Percentiles rank a stretch among this genome's conserved stretches.
Evolutionary conservation across 768 basidiomycete species (phyloP).

Genomic region (Gelatoporia subvermispora): DNA sequence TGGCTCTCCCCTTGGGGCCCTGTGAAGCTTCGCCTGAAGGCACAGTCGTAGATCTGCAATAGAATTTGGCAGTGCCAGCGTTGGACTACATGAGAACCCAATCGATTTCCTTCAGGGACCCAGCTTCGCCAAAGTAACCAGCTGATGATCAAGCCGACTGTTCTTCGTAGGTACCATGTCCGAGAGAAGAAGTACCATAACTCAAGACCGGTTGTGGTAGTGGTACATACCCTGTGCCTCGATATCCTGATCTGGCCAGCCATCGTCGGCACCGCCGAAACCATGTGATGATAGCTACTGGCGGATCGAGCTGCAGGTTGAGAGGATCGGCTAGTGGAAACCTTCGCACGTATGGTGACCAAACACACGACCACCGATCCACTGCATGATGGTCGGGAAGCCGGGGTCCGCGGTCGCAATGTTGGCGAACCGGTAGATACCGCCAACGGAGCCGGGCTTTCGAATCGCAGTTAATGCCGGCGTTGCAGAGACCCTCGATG

Average conservation of each 20-base stretch:
- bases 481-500: constrained; percentile 71
- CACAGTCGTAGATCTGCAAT: too few relatives aligned
- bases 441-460: constrained; percentile 98
- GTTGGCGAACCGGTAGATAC: constrained; percentile 94
- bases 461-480: constrained; percentile 92
- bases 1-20: too few relatives aligned
- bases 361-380: constrained; percentile 98
- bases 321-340: constrained; percentile 92
- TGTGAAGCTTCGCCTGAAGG: too few relatives aligned
- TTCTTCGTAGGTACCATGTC: too few relatives aligned
- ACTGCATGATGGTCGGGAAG: constrained; percentile 96
- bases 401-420: constrained; percentile 92
- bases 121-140: too few relatives aligned
- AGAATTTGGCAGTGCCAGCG: too few relatives aligned
- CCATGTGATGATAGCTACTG: constrained; percentile 86
- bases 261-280: constrained; percentile 90
- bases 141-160: too few relatives aligned
- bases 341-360: constrained; percentile 99
- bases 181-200: too few relatives aligned
- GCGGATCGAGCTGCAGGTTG: constrained; percentile 88
- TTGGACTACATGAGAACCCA: too few relatives aligned
- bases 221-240: too few relatives aligned
- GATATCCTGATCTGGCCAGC: constrained; percentile 97
- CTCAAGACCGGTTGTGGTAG: too few relatives aligned
- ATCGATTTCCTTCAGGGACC: too few relatives aligned